A percentile compares a stretch with the other conserved stretches of the same genome.
Evolutionary conservation across 352 stramenopile species (phyloP).

Genomic region (Phytophthora foliorum): DNA sequence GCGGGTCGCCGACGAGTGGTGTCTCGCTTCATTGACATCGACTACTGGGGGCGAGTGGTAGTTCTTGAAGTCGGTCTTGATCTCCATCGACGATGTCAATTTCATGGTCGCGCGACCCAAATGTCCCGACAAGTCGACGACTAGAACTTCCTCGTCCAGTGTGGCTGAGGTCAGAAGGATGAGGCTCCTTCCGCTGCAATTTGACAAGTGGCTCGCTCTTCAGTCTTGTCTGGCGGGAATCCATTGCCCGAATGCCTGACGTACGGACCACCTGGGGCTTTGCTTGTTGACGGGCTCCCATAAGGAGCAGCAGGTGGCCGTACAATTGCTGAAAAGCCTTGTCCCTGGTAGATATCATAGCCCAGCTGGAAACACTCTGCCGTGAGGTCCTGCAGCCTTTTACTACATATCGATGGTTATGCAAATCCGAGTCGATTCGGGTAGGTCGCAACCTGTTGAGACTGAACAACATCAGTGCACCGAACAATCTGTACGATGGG

Average conservation of each 20-base stretch:
- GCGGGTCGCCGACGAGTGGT: not conserved
- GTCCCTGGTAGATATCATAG: constrained; percentile 21
- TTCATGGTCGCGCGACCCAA: constrained; percentile 26
- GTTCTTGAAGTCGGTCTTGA: constrained; percentile 31
- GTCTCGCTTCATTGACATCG: constrained; percentile 13
- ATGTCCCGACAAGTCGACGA: constrained; percentile 30
- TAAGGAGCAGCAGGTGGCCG: constrained; percentile 2
- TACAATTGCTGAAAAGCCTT: not conserved
- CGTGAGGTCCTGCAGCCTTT: not conserved
- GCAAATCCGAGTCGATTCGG: not conserved
- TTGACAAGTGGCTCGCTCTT: constrained; percentile 22
- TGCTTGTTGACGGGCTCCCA: constrained; percentile 27
- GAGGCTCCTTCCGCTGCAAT: constrained; percentile 18
- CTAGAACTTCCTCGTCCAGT: constrained; percentile 26
- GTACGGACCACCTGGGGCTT: constrained; percentile 22
- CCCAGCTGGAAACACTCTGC: constrained; percentile 23
- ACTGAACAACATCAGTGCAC: constrained; percentile 4
- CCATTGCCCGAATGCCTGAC: constrained; percentile 11
- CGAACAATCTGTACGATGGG: constrained; percentile 9
- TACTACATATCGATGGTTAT: not conserved
- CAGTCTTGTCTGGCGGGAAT: constrained; percentile 2
- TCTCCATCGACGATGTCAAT: constrained; percentile 22
- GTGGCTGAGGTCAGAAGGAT: not conserved
- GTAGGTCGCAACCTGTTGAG: constrained; percentile 12
- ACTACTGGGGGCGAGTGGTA: constrained; percentile 16